These are phyloP conservation scores for Fomitopsis palustris DNA, from an alignment of 1,284 basidiomycete species.

Conservation along the genomic window DNA sequence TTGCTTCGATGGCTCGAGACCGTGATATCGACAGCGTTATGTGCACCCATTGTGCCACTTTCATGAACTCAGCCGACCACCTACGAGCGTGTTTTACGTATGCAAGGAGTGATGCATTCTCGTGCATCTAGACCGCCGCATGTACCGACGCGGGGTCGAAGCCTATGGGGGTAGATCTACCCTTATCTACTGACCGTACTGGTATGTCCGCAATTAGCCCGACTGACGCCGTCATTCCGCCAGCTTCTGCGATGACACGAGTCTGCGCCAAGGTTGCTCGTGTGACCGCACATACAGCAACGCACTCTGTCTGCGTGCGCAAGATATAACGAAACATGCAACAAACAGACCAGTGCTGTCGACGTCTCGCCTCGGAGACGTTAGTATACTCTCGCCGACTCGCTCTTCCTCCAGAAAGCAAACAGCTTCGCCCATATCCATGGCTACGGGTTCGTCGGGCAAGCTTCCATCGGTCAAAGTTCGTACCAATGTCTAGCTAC, in stretches of 20 bases:
- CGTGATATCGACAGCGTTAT: background rate
- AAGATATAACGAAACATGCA: slow-evolving; percentile 5
- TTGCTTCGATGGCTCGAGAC: background rate
- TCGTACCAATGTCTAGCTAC: slow-evolving; percentile 6
- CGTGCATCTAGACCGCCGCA: background rate
- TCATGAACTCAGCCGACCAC: background rate
- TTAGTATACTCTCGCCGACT: background rate
- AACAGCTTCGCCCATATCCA: slow-evolving; percentile 1
- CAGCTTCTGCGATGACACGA: slow-evolving; percentile 20
- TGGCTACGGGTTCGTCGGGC: slow-evolving; percentile 5
- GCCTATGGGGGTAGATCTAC: slow-evolving; percentile 5
- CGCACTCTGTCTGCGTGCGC: background rate
- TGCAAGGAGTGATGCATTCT: background rate
- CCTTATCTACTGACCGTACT: slow-evolving; percentile 16
- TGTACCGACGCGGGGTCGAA: background rate
- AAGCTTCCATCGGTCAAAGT: slow-evolving; percentile 17
- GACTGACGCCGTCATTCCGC: slow-evolving; percentile 19
- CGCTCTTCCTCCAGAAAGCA: slow-evolving; percentile 13
- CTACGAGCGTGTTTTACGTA: background rate
- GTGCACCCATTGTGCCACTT: background rate
- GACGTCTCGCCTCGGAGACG: background rate
- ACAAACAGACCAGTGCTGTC: background rate
- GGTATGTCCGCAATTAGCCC: slow-evolving; percentile 23
- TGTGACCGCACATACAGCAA: slow-evolving; percentile 19
- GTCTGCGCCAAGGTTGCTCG: slow-evolving; percentile 17